phyloP scores from a whole-genome alignment of 148 eudicot species.

The Limonium bicolor region DNA sequence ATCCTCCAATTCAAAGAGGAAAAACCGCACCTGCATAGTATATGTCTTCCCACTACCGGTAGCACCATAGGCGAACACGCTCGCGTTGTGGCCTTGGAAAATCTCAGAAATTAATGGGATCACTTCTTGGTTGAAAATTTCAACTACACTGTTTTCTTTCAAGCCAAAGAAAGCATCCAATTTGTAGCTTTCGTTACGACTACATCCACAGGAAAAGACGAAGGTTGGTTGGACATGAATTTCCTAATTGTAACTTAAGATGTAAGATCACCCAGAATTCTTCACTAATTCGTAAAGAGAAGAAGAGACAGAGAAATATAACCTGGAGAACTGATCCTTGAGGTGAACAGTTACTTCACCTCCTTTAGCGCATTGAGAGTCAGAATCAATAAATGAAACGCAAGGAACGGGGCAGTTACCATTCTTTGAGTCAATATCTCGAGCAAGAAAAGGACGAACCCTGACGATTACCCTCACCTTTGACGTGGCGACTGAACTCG shows the following conservation, averaged over 20 bases:
- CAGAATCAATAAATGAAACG: constrained; percentile 24
- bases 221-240: not conserved
- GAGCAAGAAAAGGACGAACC: constrained; percentile 64
- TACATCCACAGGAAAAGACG: constrained; percentile 9
- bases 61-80: constrained; percentile 92
- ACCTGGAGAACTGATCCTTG: constrained; percentile 70
- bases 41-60: constrained; percentile 94
- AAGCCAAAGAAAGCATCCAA: constrained; percentile 63
- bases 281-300: too few species aligned
- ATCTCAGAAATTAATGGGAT: constrained; percentile 53
- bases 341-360: constrained; percentile 56
- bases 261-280: too few species aligned
- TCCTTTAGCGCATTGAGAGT: constrained; percentile 3
- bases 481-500: constrained; percentile 10
- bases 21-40: constrained; percentile 98
- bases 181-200: constrained; percentile 70
- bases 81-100: constrained; percentile 59
- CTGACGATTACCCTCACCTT: constrained; percentile 61
- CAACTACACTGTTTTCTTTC: constrained; percentile 40
- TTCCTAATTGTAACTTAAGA: too few species aligned
- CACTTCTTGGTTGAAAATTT: constrained; percentile 69
- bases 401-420: constrained; percentile 22
- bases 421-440: constrained; percentile 20
- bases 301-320: too few species aligned
- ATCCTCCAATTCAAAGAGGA: not conserved